Base-by-base conservation (phyloP, 495 filamentous ascomycete species). In the Darksidea phi region DNA sequence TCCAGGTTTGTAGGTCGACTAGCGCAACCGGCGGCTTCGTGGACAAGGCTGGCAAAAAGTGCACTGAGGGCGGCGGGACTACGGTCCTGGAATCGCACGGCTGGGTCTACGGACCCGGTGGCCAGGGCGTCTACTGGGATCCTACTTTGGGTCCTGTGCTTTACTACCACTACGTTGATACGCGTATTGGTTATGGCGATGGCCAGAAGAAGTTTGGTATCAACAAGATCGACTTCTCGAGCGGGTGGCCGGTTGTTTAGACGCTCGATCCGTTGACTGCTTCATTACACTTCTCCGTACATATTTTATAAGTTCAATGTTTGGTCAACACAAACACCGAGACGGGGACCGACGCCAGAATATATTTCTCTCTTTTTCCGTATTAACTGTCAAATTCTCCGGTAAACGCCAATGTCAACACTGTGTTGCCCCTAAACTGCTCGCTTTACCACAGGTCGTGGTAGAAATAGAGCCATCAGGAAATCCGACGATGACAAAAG, bases 101-200 rank as follows among this genome's bases (percentile, higher is more conserved):
- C 5, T 79, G 77, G 52, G 80, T 87, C 6, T 91, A 88, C 66
- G 88, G 80, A 2, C 87, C 88, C 5, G 88, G 88, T 38, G 88
- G 88, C 18, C 84, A 87, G 79, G 81, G 80, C 32, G 75, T 84
- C 0, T 80, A 74, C 54, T 75, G 72, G 26, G 80, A 83, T 68
- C 71, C 77, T 0, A 71, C 57, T 7, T 61, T 75, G 0, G 78
- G 79, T 1, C 70, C 82, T 26, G 77, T 90, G 13, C 76, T 90
- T 15, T 90, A 90, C 68, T 90, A 90, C 64, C 86, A 89, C 65
- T 89, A 89, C 38, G 64, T 84, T 21, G 79, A 90, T 66, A 88
- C 82, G 0, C 80, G 63, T 2, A 76, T 89, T 61, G 86, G 87
- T 0, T 85, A 82, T 63, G 81, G 75, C 0, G 86, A 89, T 70